A percentile compares a stretch with the other conserved stretches of the same genome.
These are phyloP conservation scores for Marsdenia floribunda DNA, from an alignment of 257 asterid species.

Conservation along the genomic window DNA sequence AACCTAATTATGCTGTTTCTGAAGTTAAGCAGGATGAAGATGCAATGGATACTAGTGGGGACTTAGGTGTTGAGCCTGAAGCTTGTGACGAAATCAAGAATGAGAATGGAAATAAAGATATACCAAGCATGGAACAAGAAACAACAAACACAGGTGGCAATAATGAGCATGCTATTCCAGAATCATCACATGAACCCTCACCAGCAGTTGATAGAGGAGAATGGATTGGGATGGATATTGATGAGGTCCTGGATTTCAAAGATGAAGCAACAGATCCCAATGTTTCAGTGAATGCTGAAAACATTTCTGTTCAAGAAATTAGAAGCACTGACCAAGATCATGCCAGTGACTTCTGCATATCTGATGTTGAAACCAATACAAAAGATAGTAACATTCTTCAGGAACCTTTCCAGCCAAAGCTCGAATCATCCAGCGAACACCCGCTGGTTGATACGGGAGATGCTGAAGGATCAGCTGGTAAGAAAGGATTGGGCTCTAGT, in stretches of 20 bases:
- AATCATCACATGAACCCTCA: conserved; percentile 25
- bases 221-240: conserved; percentile 36
- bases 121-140: conserved; percentile 19
- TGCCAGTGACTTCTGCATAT: conserved; percentile 13
- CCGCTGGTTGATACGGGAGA: background rate
- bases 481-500: conserved; percentile 19
- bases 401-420: conserved; percentile 25
- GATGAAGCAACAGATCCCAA: conserved; percentile 22
- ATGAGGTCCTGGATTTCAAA: conserved; percentile 33
- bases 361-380: conserved; percentile 21
- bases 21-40: conserved; percentile 22
- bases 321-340: conserved; percentile 22
- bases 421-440: conserved; percentile 14
- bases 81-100: conserved; percentile 21
- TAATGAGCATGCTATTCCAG: conserved; percentile 23
- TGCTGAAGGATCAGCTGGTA: conserved; percentile 19
- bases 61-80: conserved; percentile 23
- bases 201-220: conserved; percentile 33
- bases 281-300: conserved; percentile 24
- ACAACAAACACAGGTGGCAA: conserved; percentile 11
- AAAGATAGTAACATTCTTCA: conserved; percentile 6
- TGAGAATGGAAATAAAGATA: conserved; percentile 22
- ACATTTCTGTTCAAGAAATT: conserved; percentile 18
- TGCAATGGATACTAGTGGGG: conserved; percentile 23
- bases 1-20: conserved; percentile 8